phyloP scores from a whole-genome alignment of 768 basidiomycete species.

The Pholiota molesta region DNA sequence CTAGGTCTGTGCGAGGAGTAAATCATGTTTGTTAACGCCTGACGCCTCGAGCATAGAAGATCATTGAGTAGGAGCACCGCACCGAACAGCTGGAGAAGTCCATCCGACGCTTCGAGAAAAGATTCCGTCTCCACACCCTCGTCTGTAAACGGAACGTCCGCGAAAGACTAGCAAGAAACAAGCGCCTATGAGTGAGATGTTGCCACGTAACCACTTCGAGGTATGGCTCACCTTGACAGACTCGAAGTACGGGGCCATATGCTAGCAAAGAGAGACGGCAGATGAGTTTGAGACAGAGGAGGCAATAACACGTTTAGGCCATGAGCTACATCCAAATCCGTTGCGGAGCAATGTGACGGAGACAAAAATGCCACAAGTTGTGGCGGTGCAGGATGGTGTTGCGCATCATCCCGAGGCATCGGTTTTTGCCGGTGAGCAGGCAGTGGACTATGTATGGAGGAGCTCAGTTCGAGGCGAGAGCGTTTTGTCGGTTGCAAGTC shows the following conservation, averaged over 20 bases:
- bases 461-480: no score
- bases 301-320: background rate
- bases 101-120: constrained; percentile 91
- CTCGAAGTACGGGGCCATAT: constrained; percentile 71
- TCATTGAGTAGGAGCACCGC: constrained; percentile 17
- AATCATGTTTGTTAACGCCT: no score
- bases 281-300: background rate
- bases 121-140: constrained; percentile 76
- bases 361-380: background rate
- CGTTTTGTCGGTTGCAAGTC: no score
- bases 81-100: constrained; percentile 78
- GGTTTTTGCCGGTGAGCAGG: background rate
- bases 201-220: no score
- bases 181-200: background rate
- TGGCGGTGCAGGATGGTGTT: background rate
- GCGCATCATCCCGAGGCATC: background rate
- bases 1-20: constrained; percentile 44
- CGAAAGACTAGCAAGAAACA: constrained; percentile 66
- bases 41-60: constrained; percentile 4
- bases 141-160: constrained; percentile 77
- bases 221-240: constrained; percentile 57
- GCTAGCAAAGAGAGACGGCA: constrained; percentile 3
- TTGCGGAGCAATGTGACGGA: background rate
- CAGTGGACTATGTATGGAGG: no score
- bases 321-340: background rate